phyloP scores from a whole-genome alignment of 345 rosid genomes.

The Aquilaria malaccensis region DNA sequence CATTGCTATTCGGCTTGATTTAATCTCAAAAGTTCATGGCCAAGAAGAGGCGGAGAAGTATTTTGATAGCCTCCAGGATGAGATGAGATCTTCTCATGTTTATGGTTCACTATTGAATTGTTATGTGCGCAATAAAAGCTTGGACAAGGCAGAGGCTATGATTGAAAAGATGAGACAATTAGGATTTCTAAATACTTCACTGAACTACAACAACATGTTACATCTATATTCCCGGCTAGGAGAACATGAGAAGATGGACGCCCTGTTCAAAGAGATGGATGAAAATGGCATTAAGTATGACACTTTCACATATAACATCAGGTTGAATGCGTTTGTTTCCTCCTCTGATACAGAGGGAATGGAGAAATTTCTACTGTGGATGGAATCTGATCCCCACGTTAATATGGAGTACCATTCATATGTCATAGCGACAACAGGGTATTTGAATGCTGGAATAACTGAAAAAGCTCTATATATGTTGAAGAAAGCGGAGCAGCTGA shows the following conservation, averaged over 20 bases:
- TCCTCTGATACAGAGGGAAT: constrained; percentile 37
- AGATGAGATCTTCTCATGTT: constrained; percentile 23
- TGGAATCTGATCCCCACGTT: constrained; percentile 33
- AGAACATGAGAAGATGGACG: constrained; percentile 32
- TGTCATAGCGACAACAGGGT: constrained; percentile 35
- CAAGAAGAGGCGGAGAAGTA: constrained; percentile 32
- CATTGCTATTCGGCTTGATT: constrained; percentile 41
- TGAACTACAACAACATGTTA: constrained; percentile 51
- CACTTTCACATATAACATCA: constrained; percentile 30
- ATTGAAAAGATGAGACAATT: constrained; percentile 30
- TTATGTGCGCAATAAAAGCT: constrained; percentile 26
- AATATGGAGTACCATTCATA: constrained; percentile 42
- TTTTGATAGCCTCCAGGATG: constrained; percentile 24
- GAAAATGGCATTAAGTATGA: constrained; percentile 29
- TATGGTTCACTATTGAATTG: constrained; percentile 49
- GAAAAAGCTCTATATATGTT: constrained; percentile 38
- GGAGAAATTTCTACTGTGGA: constrained; percentile 40
- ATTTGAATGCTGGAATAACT: constrained; percentile 35
- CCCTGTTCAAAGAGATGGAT: constrained; percentile 48
- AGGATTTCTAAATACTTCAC: constrained; percentile 18
- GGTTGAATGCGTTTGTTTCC: constrained; percentile 44
- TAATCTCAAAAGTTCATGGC: constrained; percentile 44
- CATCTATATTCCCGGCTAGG: constrained; percentile 35
- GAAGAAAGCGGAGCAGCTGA: constrained; percentile 34
- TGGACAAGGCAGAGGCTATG: constrained; percentile 41